phyloP scores from a whole-genome alignment of 192 early-diverging fungal species.

The Linnemannia hyalina region DNA sequence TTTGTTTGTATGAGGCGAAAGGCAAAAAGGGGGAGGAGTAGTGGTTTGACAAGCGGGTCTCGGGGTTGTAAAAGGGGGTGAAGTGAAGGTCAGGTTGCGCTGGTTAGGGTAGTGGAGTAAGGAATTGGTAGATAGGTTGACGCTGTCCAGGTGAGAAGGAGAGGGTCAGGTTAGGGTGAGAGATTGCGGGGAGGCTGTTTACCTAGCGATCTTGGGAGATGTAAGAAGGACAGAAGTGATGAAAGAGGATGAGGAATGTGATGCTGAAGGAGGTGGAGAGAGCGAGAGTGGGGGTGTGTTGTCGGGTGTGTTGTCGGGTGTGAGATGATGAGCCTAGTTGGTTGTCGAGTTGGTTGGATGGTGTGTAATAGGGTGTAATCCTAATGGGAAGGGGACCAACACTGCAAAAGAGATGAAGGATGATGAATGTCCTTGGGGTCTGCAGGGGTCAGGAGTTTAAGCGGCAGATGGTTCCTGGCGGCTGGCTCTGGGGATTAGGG shows the following conservation, averaged over 20 bases:
- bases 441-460: background rate
- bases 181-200: too few species aligned
- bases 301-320: too few species aligned
- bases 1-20: background rate
- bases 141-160: background rate
- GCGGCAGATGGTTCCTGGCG: background rate
- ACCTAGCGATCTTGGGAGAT: too few species aligned
- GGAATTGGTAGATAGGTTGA: background rate
- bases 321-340: background rate
- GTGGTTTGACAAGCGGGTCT: too few species aligned
- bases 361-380: background rate
- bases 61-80: background rate
- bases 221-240: too few species aligned
- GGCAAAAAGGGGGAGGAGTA: background rate
- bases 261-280: too few species aligned
- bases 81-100: background rate
- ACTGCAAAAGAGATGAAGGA: constrained; percentile 6
- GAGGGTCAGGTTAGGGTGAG: too few species aligned
- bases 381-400: background rate
- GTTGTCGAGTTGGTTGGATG: background rate
- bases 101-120: background rate
- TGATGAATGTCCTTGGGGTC: background rate
- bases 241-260: too few species aligned
- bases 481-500: background rate
- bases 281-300: too few species aligned